These are phyloP conservation scores for Sedum album DNA, from an alignment of 164 flowering plant species.

Conservation along the genomic window DNA sequence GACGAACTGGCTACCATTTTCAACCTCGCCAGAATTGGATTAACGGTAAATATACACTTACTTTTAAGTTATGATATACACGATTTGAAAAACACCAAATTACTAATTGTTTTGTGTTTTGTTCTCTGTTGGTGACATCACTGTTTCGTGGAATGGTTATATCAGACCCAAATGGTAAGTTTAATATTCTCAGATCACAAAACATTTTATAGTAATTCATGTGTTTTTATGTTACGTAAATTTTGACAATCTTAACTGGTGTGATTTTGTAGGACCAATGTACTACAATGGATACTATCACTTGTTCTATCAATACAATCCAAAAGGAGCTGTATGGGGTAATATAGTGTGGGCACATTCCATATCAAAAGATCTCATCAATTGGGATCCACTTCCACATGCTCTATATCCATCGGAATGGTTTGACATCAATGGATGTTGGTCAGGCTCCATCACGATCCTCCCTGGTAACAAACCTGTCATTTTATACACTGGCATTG, in stretches of 20 bases:
- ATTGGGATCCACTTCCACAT: neutral
- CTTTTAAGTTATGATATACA: no score
- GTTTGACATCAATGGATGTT: neutral
- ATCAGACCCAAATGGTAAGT: neutral
- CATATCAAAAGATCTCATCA: neutral
- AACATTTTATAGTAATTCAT: no score
- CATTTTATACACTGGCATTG: neutral
- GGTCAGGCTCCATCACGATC: neutral
- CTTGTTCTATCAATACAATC: neutral
- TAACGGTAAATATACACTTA: neutral
- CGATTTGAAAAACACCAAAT: no score
- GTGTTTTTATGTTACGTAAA: neutral
- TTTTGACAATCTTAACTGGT: neutral
- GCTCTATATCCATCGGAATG: neutral
- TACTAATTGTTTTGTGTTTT: neutral
- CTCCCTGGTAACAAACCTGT: neutral
- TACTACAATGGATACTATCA: neutral
- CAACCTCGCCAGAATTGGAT: slow-evolving; percentile 3
- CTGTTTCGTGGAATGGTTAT: neutral
- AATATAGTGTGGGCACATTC: neutral
- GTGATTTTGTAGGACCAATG: slow-evolving; percentile 16
- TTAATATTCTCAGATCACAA: neutral
- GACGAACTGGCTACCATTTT: neutral
- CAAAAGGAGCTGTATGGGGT: neutral
- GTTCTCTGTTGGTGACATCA: neutral